These are phyloP conservation scores for Saksenaea vasiformis DNA, from an alignment of 371 early-diverging fungal genomes.

Conservation along the genomic window DNA sequence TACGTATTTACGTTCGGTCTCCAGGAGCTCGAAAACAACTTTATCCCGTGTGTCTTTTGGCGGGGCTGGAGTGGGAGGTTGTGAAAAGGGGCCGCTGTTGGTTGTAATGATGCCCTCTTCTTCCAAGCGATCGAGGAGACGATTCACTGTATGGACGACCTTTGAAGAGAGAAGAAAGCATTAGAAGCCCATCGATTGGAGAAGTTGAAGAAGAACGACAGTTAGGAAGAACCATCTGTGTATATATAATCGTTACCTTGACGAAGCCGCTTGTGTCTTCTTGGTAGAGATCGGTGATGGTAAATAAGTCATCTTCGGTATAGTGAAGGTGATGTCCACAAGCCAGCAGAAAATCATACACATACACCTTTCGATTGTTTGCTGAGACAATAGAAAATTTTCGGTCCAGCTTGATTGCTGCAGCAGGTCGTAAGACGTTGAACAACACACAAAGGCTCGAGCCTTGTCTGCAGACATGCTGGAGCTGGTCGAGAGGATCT, in stretches of 20 bases:
- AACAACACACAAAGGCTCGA: conserved; percentile 81
- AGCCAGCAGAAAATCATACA: conserved; percentile 76
- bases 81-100: conserved; percentile 2
- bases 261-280: conserved; percentile 94
- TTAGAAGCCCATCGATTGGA: no score
- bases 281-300: conserved; percentile 83
- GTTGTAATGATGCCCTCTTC: neutral
- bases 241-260: conserved; percentile 82
- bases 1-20: conserved; percentile 32
- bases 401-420: conserved; percentile 31
- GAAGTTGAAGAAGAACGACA: no score
- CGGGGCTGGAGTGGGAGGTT: conserved; percentile 22
- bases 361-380: conserved; percentile 63
- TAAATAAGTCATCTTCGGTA: conserved; percentile 75
- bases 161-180: neutral
- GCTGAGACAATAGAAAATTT: neutral
- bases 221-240: no score
- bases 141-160: conserved; percentile 12
- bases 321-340: conserved; percentile 72
- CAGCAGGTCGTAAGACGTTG: conserved; percentile 69
- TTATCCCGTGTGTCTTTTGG: conserved; percentile 83
- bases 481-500: conserved; percentile 52
- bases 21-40: conserved; percentile 62
- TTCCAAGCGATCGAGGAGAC: conserved; percentile 3
- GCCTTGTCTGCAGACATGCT: conserved; percentile 88